phyloP scores from a whole-genome alignment of 2,329 filamentous ascomycete species.

The Cyphellophora europaea region DNA sequence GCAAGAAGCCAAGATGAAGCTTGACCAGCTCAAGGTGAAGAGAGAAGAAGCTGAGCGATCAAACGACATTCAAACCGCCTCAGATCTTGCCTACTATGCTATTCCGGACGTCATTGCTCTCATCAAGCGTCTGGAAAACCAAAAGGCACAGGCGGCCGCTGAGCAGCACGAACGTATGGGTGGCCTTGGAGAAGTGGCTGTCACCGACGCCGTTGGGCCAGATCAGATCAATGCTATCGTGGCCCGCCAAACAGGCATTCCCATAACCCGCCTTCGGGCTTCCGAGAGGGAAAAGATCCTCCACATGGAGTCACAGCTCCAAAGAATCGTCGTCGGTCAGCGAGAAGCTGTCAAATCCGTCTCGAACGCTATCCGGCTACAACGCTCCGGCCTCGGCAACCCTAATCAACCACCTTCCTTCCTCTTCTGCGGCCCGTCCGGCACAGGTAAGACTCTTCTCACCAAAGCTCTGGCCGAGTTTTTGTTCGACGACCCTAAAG shows the following conservation, averaged over 20 bases:
- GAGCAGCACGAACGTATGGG: slow-evolving; percentile 48
- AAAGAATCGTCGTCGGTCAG: slow-evolving; percentile 82
- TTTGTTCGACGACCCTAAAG: slow-evolving; percentile 90
- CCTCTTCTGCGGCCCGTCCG: slow-evolving; percentile 96
- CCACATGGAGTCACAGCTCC: slow-evolving; percentile 83
- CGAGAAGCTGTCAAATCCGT: slow-evolving; percentile 88
- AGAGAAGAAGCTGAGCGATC: slow-evolving; percentile 85
- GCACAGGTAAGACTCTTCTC: slow-evolving; percentile 94
- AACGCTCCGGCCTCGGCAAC: slow-evolving; percentile 88
- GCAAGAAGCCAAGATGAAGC: slow-evolving; percentile 88
- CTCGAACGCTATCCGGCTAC: slow-evolving; percentile 89
- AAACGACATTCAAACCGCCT: slow-evolving; percentile 75
- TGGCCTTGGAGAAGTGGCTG: slow-evolving; percentile 57
- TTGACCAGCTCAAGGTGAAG: slow-evolving; percentile 85
- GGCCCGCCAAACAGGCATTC: slow-evolving; percentile 94
- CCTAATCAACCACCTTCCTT: slow-evolving; percentile 96
- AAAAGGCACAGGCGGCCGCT: slow-evolving; percentile 71
- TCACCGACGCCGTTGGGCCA: slow-evolving; percentile 88
- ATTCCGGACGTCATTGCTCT: slow-evolving; percentile 81
- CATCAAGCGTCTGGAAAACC: slow-evolving; percentile 72
- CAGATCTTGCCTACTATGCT: slow-evolving; percentile 92
- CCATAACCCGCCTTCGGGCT: slow-evolving; percentile 85
- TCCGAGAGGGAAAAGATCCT: slow-evolving; percentile 98
- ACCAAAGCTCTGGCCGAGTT: slow-evolving; percentile 97
- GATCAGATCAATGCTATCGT: slow-evolving; percentile 99